phyloP scores from a whole-genome alignment of 208 protist species.

The Leishmania arabica region DNA sequence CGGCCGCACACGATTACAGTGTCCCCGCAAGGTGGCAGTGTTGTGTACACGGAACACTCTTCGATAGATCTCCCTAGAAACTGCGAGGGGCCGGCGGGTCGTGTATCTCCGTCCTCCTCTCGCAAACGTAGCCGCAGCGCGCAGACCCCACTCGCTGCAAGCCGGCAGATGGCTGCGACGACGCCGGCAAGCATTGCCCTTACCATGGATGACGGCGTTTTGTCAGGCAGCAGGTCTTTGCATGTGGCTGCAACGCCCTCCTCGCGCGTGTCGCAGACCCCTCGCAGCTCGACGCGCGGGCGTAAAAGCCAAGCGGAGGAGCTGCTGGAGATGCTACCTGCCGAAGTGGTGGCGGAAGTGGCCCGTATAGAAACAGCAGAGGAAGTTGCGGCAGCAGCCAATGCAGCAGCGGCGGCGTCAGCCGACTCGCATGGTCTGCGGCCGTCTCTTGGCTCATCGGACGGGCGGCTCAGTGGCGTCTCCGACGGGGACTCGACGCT shows the following conservation, averaged over 20 bases:
- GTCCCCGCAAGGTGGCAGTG: conserved; percentile 21
- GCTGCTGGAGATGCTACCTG: conserved; percentile 51
- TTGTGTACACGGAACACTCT: conserved; percentile 24
- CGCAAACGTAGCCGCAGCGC: conserved; percentile 23
- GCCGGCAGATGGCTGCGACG: background rate
- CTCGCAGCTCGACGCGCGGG: conserved; percentile 25
- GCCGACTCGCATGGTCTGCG: conserved; percentile 9
- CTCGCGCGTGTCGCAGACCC: conserved; percentile 24
- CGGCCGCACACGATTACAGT: conserved; percentile 31
- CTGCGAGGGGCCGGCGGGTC: background rate
- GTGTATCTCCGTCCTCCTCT: background rate
- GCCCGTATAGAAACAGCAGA: conserved; percentile 9
- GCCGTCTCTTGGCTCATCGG: conserved; percentile 10
- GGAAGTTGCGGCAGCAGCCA: conserved; percentile 3
- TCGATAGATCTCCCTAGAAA: background rate
- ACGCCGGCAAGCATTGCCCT: conserved; percentile 29
- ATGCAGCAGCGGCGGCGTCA: background rate
- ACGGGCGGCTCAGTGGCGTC: conserved; percentile 15
- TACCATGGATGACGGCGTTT: conserved; percentile 22
- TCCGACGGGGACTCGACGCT: conserved; percentile 19
- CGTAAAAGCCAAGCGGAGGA: conserved; percentile 41
- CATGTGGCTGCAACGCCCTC: conserved; percentile 16
- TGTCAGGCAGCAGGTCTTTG: conserved; percentile 16
- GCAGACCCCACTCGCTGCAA: conserved; percentile 5
- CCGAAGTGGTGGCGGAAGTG: conserved; percentile 37